phyloP scores from a whole-genome alignment of 495 filamentous ascomycete genomes.

The Mytilinidion resinicola region DNA sequence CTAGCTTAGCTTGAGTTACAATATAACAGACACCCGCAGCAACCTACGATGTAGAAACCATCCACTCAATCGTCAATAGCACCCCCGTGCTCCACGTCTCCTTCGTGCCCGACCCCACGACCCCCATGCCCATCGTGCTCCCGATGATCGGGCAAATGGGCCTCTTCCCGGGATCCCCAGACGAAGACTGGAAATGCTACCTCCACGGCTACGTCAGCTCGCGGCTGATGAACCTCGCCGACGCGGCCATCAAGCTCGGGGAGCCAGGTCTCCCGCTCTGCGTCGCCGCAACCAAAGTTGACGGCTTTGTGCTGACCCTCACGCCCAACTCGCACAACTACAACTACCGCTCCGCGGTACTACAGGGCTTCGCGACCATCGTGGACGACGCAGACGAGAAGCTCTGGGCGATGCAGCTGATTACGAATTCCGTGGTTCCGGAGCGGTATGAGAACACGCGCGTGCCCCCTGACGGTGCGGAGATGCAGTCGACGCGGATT shows the following conservation, averaged over 20 bases:
- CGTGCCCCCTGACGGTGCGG: slow-evolving; percentile 63
- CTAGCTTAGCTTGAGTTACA: not conserved
- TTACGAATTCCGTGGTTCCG: slow-evolving; percentile 68
- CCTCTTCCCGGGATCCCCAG: slow-evolving; percentile 60
- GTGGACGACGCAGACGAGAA: slow-evolving; percentile 68
- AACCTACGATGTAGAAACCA: slow-evolving; percentile 65
- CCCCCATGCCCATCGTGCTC: slow-evolving; percentile 67
- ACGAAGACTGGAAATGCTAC: slow-evolving; percentile 70
- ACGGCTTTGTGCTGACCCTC: slow-evolving; percentile 70
- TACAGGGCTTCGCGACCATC: slow-evolving; percentile 67
- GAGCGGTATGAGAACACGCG: slow-evolving; percentile 65
- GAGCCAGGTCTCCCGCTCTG: slow-evolving; percentile 53
- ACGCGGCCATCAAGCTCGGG: slow-evolving; percentile 30
- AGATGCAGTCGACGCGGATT: slow-evolving; percentile 73
- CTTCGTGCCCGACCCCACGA: slow-evolving; percentile 52
- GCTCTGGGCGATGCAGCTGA: slow-evolving; percentile 72
- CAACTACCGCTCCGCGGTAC: slow-evolving; percentile 80
- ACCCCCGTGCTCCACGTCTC: slow-evolving; percentile 76
- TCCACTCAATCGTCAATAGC: slow-evolving; percentile 75
- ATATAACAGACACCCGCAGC: slow-evolving; percentile 40
- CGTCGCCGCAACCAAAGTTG: slow-evolving; percentile 61
- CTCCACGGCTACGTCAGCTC: slow-evolving; percentile 83
- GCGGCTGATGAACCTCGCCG: slow-evolving; percentile 64
- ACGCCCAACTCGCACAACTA: slow-evolving; percentile 76
- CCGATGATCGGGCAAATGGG: slow-evolving; percentile 89